These are phyloP conservation scores for Metarhizium brunneum DNA, from an alignment of 2,329 filamentous ascomycete genomes.

Conservation along the genomic window DNA sequence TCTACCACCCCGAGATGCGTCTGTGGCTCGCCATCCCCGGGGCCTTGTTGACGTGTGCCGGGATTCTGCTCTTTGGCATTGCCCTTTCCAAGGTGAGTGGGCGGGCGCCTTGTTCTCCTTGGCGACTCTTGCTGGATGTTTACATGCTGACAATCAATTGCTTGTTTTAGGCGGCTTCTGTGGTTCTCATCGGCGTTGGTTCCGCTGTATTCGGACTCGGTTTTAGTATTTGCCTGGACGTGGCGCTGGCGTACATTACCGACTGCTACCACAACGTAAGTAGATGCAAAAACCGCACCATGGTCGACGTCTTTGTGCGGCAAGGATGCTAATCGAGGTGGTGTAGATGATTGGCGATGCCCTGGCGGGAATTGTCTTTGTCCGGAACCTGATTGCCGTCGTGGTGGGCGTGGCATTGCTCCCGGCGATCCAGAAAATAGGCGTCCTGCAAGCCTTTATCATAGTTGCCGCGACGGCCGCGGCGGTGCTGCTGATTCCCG, in stretches of 20 bases:
- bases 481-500: conserved; percentile 9
- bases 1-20: conserved; percentile 34
- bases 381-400: conserved; percentile 14
- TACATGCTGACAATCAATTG: not conserved
- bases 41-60: conserved; percentile 19
- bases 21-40: conserved; percentile 20
- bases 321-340: not conserved
- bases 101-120: conserved; percentile 12
- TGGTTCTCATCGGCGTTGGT: conserved; percentile 19
- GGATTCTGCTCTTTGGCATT: conserved; percentile 26
- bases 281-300: no score
- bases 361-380: conserved; percentile 13
- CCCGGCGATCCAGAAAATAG: conserved; percentile 14
- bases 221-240: conserved; percentile 20
- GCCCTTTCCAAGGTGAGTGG: conserved; percentile 19
- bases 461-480: conserved; percentile 5
- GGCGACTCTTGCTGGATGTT: no score
- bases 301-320: no score
- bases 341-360: conserved; percentile 12
- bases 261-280: conserved; percentile 26
- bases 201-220: conserved; percentile 13
- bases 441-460: conserved; percentile 12
- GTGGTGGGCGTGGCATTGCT: conserved; percentile 7
- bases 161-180: not conserved
- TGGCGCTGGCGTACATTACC: conserved; percentile 27